Percentiles rank a stretch among this genome's conserved stretches.
phyloP scores from a whole-genome alignment of 2,329 filamentous ascomycete genomes.

The Penicillium sp. region DNA sequence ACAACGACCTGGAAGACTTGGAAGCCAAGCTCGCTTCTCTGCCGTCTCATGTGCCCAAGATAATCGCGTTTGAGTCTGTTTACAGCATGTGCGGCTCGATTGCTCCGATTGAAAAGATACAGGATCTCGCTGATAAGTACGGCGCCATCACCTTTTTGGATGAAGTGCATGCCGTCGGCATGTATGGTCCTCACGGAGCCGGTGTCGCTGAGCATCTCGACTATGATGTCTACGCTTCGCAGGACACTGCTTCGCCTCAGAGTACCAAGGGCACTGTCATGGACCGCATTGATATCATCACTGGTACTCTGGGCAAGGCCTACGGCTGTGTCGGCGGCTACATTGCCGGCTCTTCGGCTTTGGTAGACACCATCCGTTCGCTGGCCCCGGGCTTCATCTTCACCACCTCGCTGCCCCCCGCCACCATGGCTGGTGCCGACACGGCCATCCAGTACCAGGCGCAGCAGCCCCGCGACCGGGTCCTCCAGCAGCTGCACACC shows the following conservation, averaged over 20 bases:
- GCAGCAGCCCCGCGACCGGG: constrained; percentile 75
- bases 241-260: constrained; percentile 52
- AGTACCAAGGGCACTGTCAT: constrained; percentile 69
- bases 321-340: constrained; percentile 98
- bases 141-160: constrained; percentile 96
- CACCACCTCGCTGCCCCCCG: constrained; percentile 91
- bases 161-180: constrained; percentile 97
- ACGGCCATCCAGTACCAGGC: constrained; percentile 93
- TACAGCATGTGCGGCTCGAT: constrained; percentile 99
- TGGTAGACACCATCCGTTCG: constrained; percentile 90
- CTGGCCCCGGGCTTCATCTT: constrained; percentile 98
- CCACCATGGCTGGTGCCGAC: constrained; percentile 91
- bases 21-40: constrained; percentile 88
- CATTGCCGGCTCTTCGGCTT: constrained; percentile 79
- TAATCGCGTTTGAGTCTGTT: constrained; percentile 97
- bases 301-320: constrained; percentile 92
- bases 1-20: constrained; percentile 91
- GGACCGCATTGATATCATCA: constrained; percentile 97
- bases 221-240: constrained; percentile 76
- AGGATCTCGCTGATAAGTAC: constrained; percentile 94
- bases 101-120: constrained; percentile 91
- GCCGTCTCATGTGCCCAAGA: constrained; percentile 81
- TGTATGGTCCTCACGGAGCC: constrained; percentile 95
- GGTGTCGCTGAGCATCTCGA: constrained; percentile 97
- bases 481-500: constrained; percentile 92